A percentile compares a stretch with the other conserved stretches of the same genome.
Conservation (phyloP, 768 basidiomycete genomes). For the Agrocybe chaxingu region DNA sequence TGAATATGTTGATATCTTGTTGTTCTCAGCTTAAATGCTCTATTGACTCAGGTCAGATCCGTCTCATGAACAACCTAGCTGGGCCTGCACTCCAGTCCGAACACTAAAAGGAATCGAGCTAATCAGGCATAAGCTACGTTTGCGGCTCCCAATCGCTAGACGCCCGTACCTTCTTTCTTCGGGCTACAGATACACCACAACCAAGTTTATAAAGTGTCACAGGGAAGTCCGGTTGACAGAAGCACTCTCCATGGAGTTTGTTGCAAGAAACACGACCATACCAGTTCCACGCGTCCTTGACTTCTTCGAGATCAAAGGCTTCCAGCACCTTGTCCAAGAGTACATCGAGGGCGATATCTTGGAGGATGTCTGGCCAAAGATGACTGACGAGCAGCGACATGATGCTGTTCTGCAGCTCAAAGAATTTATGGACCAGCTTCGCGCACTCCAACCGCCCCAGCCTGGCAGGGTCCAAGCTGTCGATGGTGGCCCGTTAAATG, state of each 20-base stretch:
- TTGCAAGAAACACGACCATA: conserved; percentile 18
- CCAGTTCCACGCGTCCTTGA: conserved; percentile 19
- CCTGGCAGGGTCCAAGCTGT: conserved; percentile 9
- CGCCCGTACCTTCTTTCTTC: too few relatives aligned
- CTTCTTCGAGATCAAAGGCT: conserved; percentile 1
- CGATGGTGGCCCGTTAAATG: conserved; percentile 1
- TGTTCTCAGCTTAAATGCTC: too few relatives aligned
- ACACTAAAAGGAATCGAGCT: too few relatives aligned
- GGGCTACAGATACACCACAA: not conserved
- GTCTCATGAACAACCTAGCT: too few relatives aligned
- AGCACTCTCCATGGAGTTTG: conserved; percentile 17
- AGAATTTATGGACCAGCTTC: conserved; percentile 12
- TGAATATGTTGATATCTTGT: too few relatives aligned
- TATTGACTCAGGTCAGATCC: too few relatives aligned
- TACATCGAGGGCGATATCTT: conserved; percentile 13
- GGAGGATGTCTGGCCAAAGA: not conserved
- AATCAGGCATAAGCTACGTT: too few relatives aligned
- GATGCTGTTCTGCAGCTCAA: conserved; percentile 4
- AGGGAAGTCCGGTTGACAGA: conserved; percentile 8
- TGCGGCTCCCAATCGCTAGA: too few relatives aligned
- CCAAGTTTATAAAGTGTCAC: not conserved
- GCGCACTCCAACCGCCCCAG: conserved; percentile 9
- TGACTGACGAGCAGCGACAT: not conserved
- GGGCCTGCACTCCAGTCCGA: too few relatives aligned
- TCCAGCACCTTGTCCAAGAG: conserved; percentile 14